phyloP scores from a whole-genome alignment of 257 asterid genomes.

The Fraxinus cuspidata region DNA sequence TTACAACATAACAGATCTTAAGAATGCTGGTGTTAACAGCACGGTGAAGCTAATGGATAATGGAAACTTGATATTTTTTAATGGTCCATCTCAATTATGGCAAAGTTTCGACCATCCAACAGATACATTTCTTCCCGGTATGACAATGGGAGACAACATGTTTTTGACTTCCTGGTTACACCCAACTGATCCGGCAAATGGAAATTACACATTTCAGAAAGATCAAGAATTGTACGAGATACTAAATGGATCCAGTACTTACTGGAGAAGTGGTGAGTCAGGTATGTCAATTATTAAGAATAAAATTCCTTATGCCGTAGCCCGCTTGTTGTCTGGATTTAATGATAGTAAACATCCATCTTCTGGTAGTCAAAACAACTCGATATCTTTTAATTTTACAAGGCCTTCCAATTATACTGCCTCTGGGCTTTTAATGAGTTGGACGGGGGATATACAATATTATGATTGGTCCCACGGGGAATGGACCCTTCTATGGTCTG shows the following conservation, averaged over 20 bases:
- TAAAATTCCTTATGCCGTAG: not conserved
- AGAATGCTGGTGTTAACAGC: conserved; percentile 3
- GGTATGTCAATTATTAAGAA: not conserved
- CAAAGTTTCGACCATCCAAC: conserved; percentile 46
- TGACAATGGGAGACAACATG: conserved; percentile 31
- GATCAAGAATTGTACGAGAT: conserved; percentile 26
- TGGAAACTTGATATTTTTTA: conserved; percentile 46
- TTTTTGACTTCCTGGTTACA: conserved; percentile 27
- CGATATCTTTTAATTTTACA: not conserved
- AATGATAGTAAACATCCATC: not conserved
- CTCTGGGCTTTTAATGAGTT: conserved; percentile 34
- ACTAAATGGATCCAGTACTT: not conserved
- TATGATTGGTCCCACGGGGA: not conserved
- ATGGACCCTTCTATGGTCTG: conserved; percentile 29
- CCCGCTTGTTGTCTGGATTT: conserved; percentile 18
- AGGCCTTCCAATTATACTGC: not conserved
- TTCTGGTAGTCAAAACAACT: too few relatives aligned
- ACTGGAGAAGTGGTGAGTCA: conserved; percentile 34
- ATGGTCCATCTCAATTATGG: conserved; percentile 36
- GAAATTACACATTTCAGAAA: conserved; percentile 22
- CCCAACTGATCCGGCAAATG: conserved; percentile 16
- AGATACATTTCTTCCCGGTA: conserved; percentile 49
- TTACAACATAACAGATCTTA: not conserved
- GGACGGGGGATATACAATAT: conserved; percentile 37
- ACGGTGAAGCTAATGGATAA: conserved; percentile 40